Percentiles rank a stretch among this genome's conserved stretches.
phyloP scores from a whole-genome alignment of 2,329 filamentous ascomycete genomes.

The Trichoderma pleuroti region DNA sequence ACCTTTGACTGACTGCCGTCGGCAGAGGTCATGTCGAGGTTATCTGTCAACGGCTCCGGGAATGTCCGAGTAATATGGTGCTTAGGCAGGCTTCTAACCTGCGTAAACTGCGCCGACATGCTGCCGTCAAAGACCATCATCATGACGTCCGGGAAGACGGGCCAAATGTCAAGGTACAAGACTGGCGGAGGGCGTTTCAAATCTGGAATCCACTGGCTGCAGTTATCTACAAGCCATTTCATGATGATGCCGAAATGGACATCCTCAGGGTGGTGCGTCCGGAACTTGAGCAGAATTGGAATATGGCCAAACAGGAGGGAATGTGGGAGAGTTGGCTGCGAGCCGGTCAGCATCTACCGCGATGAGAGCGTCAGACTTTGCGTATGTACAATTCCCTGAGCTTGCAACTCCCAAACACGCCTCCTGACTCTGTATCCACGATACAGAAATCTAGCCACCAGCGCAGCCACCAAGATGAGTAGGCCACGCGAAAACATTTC shows the following conservation, averaged over 20 bases:
- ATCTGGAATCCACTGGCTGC: background rate
- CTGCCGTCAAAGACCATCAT: background rate
- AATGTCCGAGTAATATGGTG: background rate
- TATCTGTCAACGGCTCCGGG: background rate
- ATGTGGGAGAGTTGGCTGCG: background rate
- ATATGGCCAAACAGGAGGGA: background rate
- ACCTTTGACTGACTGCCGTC: constrained; percentile 1
- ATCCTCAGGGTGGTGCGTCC: background rate
- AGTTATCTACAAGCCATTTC: constrained; percentile 2
- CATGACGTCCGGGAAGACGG: background rate
- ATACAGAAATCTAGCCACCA: background rate
- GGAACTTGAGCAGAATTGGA: background rate
- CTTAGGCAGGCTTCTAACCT: background rate
- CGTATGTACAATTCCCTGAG: background rate
- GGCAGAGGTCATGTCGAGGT: background rate
- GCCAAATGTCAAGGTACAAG: background rate
- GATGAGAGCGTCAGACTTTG: background rate
- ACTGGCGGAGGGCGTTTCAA: background rate
- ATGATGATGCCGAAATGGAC: background rate
- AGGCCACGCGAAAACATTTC: background rate
- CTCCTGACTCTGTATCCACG: background rate
- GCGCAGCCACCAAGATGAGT: background rate
- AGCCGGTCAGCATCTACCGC: background rate
- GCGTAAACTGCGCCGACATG: background rate
- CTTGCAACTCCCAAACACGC: background rate